Evolutionary conservation across 148 eudicot species (phyloP).

Genomic region (Cornus kousa): DNA sequence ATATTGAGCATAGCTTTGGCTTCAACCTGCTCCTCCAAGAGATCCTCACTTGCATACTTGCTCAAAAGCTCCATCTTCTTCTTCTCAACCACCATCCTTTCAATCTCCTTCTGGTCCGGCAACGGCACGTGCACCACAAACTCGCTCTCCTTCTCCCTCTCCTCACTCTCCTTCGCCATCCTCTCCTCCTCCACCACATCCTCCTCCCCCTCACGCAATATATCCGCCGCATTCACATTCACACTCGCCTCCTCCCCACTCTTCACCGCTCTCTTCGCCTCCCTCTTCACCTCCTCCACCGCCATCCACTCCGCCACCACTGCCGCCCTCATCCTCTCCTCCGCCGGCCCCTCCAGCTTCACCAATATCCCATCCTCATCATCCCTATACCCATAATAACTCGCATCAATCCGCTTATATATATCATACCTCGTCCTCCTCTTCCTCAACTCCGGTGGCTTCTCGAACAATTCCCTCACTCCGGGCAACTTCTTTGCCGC

Average conservation of each 20-base stretch:
- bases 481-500: constrained; percentile 95
- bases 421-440: constrained; percentile 86
- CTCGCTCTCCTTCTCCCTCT: constrained; percentile 51
- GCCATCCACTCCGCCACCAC: constrained; percentile 66
- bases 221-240: constrained; percentile 35
- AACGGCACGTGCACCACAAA: constrained; percentile 89
- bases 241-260: constrained; percentile 77
- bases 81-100: constrained; percentile 88
- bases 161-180: constrained; percentile 45
- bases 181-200: constrained; percentile 82
- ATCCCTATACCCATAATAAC: constrained; percentile 89
- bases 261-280: constrained; percentile 76
- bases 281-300: constrained; percentile 87
- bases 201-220: constrained; percentile 79
- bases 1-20: constrained; percentile 91
- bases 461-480: constrained; percentile 84
- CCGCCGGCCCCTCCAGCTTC: constrained; percentile 72
- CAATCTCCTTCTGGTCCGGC: constrained; percentile 94
- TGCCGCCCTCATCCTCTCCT: constrained; percentile 68
- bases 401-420: constrained; percentile 81
- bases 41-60: constrained; percentile 71
- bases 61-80: constrained; percentile 90
- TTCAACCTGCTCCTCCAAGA: constrained; percentile 75
- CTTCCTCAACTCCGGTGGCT: constrained; percentile 91
- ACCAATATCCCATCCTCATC: constrained; percentile 88